Percentiles rank a stretch among this genome's conserved stretches.
Evolutionary conservation across 2,329 filamentous ascomycete species (phyloP).

Genomic region (Clonostachys rosea): DNA sequence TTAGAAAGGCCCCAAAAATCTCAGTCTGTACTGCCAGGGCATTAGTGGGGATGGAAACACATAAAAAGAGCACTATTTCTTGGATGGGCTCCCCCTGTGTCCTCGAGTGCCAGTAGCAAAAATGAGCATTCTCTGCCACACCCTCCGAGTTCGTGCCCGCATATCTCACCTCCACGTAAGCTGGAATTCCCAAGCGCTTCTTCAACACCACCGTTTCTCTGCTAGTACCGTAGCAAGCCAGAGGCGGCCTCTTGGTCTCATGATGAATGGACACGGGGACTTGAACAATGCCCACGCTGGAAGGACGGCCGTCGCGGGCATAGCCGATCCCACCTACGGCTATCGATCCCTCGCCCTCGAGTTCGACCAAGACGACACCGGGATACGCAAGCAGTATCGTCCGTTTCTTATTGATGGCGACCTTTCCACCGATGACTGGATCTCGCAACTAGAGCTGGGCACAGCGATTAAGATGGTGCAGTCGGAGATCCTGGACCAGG

Average conservation of each 20-base stretch:
- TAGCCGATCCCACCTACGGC: conserved; percentile 12
- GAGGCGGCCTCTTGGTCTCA: neutral
- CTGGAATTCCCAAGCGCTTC: too few species aligned
- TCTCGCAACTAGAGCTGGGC: conserved; percentile 48
- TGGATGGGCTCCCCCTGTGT: too few species aligned
- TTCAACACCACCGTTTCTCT: too few species aligned
- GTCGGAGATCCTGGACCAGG: conserved; percentile 27
- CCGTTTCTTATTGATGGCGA: conserved; percentile 46
- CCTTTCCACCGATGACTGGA: conserved; percentile 43
- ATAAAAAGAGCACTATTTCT: too few species aligned
- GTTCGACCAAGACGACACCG: conserved; percentile 36
- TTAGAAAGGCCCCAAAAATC: too few species aligned
- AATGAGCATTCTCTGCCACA: too few species aligned
- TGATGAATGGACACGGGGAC: conserved; percentile 19
- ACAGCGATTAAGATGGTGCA: conserved; percentile 46
- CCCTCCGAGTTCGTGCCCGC: too few species aligned
- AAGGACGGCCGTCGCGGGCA: conserved; percentile 9
- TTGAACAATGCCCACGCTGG: conserved; percentile 22
- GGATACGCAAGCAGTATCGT: conserved; percentile 43
- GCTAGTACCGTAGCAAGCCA: too few species aligned
- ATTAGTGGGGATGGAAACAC: too few species aligned
- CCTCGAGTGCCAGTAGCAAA: too few species aligned
- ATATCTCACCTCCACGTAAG: too few species aligned
- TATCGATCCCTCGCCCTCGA: conserved; percentile 34
- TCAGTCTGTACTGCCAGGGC: too few species aligned